Conservation (phyloP, 352 stramenopile species). For the Pythium volutum region DNA sequence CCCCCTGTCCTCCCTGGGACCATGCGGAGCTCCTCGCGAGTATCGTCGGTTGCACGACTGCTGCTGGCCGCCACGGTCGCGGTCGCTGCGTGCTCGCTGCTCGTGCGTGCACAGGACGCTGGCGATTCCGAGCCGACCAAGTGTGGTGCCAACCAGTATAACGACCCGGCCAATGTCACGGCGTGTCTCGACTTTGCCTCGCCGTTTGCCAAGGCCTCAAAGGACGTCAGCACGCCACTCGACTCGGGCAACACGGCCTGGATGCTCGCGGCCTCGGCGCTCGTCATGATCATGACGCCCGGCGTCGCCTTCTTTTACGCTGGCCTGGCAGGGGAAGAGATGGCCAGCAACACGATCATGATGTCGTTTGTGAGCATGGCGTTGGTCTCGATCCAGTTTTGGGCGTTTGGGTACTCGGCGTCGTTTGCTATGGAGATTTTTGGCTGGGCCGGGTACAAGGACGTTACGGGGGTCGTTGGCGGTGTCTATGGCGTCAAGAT, state of each 20-base stretch:
- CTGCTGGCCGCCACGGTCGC: conserved; percentile 4
- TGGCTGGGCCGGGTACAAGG: conserved; percentile 50
- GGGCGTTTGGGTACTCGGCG: conserved; percentile 66
- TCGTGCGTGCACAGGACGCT: conserved; percentile 11
- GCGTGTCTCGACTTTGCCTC: conserved; percentile 27
- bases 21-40: conserved; percentile 16
- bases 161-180: conserved; percentile 4
- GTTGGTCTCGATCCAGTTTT: conserved; percentile 81
- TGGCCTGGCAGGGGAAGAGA: conserved; percentile 62
- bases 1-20: background rate
- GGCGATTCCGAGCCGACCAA: background rate
- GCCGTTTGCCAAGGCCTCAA: conserved; percentile 24
- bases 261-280: conserved; percentile 32
- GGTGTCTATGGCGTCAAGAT: conserved; percentile 59
- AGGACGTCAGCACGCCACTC: conserved; percentile 19
- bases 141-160: conserved; percentile 20
- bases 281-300: conserved; percentile 53
- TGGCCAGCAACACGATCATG: conserved; percentile 79
- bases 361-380: conserved; percentile 78
- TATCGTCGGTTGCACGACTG: conserved; percentile 1
- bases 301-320: conserved; percentile 72
- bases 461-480: conserved; percentile 41
- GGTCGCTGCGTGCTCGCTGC: conserved; percentile 6
- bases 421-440: conserved; percentile 64
- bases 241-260: conserved; percentile 49